phyloP scores from a whole-genome alignment of 768 basidiomycete genomes.

The Xerocomus potaroensis region DNA sequence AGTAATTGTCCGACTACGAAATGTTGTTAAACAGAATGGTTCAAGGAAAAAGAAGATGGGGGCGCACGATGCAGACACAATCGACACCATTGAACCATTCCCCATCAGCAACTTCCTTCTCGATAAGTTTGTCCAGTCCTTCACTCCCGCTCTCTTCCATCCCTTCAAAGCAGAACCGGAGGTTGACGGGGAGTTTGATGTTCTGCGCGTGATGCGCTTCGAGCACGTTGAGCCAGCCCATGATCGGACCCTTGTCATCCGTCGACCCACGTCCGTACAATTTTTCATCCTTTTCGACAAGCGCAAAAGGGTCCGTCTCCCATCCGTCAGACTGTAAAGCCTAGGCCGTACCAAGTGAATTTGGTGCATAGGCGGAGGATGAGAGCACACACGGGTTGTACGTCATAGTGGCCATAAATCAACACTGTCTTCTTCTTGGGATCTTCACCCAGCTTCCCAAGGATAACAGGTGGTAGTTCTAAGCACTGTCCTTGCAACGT shows the following conservation, averaged over 20 bases:
- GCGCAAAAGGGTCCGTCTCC: constrained; percentile 79
- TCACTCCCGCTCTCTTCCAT: constrained; percentile 97
- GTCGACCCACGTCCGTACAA: constrained; percentile 84
- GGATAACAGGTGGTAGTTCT: constrained; percentile 75
- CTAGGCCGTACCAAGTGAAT: constrained; percentile 19
- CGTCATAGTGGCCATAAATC: constrained; percentile 93
- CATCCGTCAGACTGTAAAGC: constrained; percentile 69
- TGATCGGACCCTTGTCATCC: constrained; percentile 87
- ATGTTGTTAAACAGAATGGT: background rate
- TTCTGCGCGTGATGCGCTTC: constrained; percentile 72
- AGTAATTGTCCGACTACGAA: constrained; percentile 84
- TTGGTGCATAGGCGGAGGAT: background rate
- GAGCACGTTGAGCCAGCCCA: constrained; percentile 87
- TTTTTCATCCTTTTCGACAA: constrained; percentile 52
- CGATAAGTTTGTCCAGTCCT: constrained; percentile 85
- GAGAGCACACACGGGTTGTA: constrained; percentile 69
- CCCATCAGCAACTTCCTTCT: constrained; percentile 63
- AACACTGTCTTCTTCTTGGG: constrained; percentile 90
- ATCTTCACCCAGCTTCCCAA: constrained; percentile 80
- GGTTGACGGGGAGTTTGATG: constrained; percentile 78
- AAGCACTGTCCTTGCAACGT: constrained; percentile 66
- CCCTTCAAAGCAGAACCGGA: constrained; percentile 90
- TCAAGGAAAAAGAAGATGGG: background rate
- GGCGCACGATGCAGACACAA: constrained; percentile 84
- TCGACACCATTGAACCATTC: constrained; percentile 85